phyloP scores from a whole-genome alignment of 2,329 filamentous ascomycete species.

The Fusarium musae region DNA sequence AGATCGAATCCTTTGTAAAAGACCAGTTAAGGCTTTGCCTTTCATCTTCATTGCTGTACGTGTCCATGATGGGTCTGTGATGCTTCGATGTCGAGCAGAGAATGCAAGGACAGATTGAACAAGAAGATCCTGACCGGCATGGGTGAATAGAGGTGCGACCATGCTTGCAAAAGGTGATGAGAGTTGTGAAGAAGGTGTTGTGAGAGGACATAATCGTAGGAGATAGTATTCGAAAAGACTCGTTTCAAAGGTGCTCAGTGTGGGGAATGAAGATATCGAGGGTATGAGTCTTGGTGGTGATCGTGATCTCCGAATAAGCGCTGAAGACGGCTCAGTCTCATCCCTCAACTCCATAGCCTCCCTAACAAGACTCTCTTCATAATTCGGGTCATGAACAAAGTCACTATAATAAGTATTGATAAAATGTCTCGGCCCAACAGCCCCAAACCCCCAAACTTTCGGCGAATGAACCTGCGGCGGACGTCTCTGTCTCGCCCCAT shows the following conservation, averaged over 20 bases:
- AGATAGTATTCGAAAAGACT: slow-evolving; percentile 40
- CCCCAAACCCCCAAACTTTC: background rate
- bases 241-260: slow-evolving; percentile 7
- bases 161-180: slow-evolving; percentile 34
- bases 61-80: slow-evolving; percentile 30
- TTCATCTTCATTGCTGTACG: slow-evolving; percentile 33
- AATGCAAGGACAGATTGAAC: slow-evolving; percentile 37
- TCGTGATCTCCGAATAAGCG: slow-evolving; percentile 1
- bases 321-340: background rate
- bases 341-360: slow-evolving; percentile 23
- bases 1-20: slow-evolving; percentile 21
- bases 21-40: slow-evolving; percentile 17
- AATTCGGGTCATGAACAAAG: slow-evolving; percentile 22
- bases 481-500: background rate
- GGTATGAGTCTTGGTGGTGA: background rate
- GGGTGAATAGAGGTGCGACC: slow-evolving; percentile 37
- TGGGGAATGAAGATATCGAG: slow-evolving; percentile 24
- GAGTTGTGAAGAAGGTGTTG: slow-evolving; percentile 30
- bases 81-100: slow-evolving; percentile 36
- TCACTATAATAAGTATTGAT: slow-evolving; percentile 38
- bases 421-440: slow-evolving; percentile 24
- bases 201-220: slow-evolving; percentile 35
- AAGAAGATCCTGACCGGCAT: slow-evolving; percentile 29
- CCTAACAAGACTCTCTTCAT: slow-evolving; percentile 22
- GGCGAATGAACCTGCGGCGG: background rate